Conservation (phyloP, 768 basidiomycete species). For the Mycena albidolilacea region DNA sequence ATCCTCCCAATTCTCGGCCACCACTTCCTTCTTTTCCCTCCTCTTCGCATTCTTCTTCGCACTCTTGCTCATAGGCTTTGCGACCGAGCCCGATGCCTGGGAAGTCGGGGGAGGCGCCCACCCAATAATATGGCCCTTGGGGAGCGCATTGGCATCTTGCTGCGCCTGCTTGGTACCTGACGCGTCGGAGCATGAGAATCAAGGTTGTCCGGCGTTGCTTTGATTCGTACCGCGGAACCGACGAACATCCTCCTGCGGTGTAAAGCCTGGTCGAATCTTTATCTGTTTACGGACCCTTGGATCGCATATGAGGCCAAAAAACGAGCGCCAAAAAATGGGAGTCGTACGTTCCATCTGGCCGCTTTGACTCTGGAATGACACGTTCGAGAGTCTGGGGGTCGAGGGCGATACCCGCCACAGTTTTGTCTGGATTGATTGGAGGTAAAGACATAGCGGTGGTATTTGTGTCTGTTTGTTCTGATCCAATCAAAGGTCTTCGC, state of each 20-base stretch:
- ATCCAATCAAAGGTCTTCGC: neutral
- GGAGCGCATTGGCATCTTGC: slow-evolving; percentile 73
- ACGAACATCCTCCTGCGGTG: slow-evolving; percentile 94
- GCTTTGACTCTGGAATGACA: slow-evolving; percentile 87
- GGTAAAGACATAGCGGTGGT: slow-evolving; percentile 62
- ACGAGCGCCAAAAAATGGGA: slow-evolving; percentile 31
- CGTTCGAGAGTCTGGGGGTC: slow-evolving; percentile 91
- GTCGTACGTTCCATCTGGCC: slow-evolving; percentile 89
- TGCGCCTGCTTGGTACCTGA: slow-evolving; percentile 73
- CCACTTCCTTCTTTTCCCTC: slow-evolving; percentile 72
- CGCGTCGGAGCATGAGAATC: slow-evolving; percentile 30
- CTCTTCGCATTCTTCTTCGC: slow-evolving; percentile 88
- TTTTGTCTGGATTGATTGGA: slow-evolving; percentile 78
- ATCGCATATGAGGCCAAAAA: slow-evolving; percentile 34
- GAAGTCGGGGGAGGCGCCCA: slow-evolving; percentile 75
- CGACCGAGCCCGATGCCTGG: slow-evolving; percentile 41
- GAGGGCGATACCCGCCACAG: slow-evolving; percentile 84
- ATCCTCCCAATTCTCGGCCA: slow-evolving; percentile 88
- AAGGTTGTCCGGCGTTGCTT: neutral
- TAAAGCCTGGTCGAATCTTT: slow-evolving; percentile 93
- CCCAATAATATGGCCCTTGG: slow-evolving; percentile 88
- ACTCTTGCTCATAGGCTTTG: slow-evolving; percentile 79
- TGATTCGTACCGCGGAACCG: slow-evolving; percentile 74
- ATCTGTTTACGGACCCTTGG: slow-evolving; percentile 87
- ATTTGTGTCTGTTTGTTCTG: slow-evolving; percentile 4